Percentiles rank a stretch among this genome's conserved stretches.
These are phyloP conservation scores for Phanerochaete carnosa DNA, from an alignment of 768 basidiomycete genomes.

Conservation along the genomic window DNA sequence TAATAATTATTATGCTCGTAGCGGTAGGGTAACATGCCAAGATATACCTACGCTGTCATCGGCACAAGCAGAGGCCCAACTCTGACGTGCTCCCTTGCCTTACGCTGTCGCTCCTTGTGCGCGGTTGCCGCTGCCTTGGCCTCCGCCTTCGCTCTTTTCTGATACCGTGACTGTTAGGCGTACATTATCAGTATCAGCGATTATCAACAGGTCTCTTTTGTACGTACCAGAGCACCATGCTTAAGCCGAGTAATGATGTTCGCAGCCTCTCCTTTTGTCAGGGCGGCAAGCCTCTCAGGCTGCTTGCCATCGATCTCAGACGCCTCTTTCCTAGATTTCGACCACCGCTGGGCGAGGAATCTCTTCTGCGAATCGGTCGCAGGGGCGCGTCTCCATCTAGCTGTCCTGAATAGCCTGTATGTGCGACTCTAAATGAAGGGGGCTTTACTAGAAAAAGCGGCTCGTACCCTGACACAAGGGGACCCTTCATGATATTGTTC, in stretches of 20 bases:
- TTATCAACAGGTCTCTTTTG: background rate
- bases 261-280: conserved; percentile 80
- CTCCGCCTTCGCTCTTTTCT: conserved; percentile 45
- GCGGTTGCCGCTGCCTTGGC: conserved; percentile 31
- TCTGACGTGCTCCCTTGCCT: conserved; percentile 50
- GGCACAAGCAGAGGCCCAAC: conserved; percentile 51
- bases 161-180: conserved; percentile 45
- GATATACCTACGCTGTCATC: background rate
- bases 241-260: conserved; percentile 74
- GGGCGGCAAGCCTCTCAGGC: conserved; percentile 30
- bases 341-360: conserved; percentile 53
- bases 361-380: conserved; percentile 61
- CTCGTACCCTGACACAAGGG: conserved; percentile 25
- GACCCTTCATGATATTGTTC: conserved; percentile 51
- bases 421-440: background rate
- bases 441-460: too few relatives aligned
- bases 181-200: background rate
- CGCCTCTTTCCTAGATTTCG: conserved; percentile 15
- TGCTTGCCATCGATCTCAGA: conserved; percentile 21
- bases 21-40: background rate
- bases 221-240: conserved; percentile 67
- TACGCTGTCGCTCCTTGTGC: conserved; percentile 49
- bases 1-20: background rate
- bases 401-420: conserved; percentile 56
- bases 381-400: conserved; percentile 60